Conservation (phyloP, 176 grass and related monocot species). For the Lolium multiflorum region DNA sequence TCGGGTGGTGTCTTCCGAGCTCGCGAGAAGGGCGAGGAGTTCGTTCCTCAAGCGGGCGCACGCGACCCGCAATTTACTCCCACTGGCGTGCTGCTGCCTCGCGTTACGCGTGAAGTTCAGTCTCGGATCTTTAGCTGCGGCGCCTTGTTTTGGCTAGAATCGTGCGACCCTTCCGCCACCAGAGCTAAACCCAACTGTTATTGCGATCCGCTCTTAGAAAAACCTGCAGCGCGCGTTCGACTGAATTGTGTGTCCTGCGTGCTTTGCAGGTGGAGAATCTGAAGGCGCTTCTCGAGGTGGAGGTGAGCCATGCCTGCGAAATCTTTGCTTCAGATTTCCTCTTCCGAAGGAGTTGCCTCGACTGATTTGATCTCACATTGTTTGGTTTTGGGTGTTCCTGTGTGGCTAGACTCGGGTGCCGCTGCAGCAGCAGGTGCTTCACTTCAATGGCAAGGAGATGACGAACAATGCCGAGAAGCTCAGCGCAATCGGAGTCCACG, state of each 20-base stretch:
- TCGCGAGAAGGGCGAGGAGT: background rate
- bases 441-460: constrained; percentile 94
- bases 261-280: constrained; percentile 90
- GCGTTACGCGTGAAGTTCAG: constrained; percentile 1
- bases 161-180: background rate
- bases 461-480: constrained; percentile 65
- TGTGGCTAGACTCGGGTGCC: constrained; percentile 68
- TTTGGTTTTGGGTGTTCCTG: constrained; percentile 23
- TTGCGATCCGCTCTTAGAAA: background rate
- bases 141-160: background rate
- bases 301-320: constrained; percentile 52
- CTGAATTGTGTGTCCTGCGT: background rate
- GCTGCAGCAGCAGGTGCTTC: constrained; percentile 71
- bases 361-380: constrained; percentile 50
- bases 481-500: constrained; percentile 62
- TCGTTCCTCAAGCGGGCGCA: too few species aligned
- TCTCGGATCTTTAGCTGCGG: constrained; percentile 25
- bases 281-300: constrained; percentile 94
- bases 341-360: background rate
- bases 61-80: constrained; percentile 17
- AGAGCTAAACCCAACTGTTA: constrained; percentile 13
- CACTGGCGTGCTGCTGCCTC: background rate
- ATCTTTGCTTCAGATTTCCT: background rate
- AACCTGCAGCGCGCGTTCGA: background rate
- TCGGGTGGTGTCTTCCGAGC: background rate